Percentiles rank a stretch among this genome's conserved stretches.
These are phyloP conservation scores for Aspergillus luchuensis DNA, from an alignment of 2,329 filamentous ascomycete species.

Conservation along the genomic window DNA sequence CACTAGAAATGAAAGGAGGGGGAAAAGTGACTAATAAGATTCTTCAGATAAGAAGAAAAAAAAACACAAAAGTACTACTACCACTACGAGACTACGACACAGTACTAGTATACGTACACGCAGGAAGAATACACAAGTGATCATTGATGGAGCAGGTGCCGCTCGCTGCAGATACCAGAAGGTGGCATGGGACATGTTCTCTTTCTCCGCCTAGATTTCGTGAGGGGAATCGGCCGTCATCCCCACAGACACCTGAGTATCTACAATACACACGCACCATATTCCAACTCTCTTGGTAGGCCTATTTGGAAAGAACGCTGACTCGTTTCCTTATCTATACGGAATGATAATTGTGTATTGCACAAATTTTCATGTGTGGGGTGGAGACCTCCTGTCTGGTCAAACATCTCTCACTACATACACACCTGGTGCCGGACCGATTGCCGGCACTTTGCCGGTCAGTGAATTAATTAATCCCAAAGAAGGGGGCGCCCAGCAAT, in stretches of 20 bases:
- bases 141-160: neutral
- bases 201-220: neutral
- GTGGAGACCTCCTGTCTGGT: neutral
- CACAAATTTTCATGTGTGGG: neutral
- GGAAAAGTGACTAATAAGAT: conserved; percentile 11
- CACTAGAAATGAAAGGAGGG: conserved; percentile 6
- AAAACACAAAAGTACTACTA: conserved; percentile 15
- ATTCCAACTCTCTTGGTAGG: neutral
- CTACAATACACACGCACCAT: neutral
- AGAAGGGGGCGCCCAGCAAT: neutral
- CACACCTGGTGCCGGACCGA: conserved; percentile 19
- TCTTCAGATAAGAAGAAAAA: conserved; percentile 12
- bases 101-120: no score
- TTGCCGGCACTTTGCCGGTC: conserved; percentile 18
- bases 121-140: no score
- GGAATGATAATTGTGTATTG: neutral
- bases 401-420: neutral
- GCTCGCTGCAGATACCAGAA: neutral
- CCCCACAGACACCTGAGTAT: neutral
- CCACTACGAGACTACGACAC: no score
- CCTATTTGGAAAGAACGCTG: no score
- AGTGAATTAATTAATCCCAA: neutral
- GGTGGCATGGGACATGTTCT: neutral
- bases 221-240: neutral
- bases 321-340: neutral